A percentile compares a stretch with the other conserved stretches of the same genome.
Conservation (phyloP, 768 basidiomycete species). For the Lentinus tigrinus region DNA sequence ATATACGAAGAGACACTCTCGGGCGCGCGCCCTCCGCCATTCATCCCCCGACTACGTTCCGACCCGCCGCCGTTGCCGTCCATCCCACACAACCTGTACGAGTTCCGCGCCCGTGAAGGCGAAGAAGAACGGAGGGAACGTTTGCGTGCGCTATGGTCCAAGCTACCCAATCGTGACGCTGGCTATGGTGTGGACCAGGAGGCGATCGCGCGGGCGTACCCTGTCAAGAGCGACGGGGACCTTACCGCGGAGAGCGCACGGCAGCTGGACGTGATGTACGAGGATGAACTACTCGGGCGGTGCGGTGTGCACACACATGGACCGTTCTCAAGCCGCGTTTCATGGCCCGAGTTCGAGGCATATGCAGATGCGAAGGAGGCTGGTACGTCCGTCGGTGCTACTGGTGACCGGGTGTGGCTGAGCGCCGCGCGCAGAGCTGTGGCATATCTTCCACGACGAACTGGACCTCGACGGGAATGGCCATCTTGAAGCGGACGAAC, state of each 20-base stretch:
- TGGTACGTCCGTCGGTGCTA: conserved; percentile 45
- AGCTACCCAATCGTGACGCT: conserved; percentile 40
- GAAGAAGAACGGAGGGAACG: conserved; percentile 57
- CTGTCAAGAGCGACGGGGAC: conserved; percentile 21
- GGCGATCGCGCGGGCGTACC: conserved; percentile 27
- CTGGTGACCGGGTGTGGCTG: background rate
- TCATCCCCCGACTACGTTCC: conserved; percentile 58
- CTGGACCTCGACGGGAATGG: conserved; percentile 90
- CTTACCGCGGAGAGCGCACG: conserved; percentile 50
- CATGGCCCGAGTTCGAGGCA: conserved; percentile 70
- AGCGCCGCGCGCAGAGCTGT: conserved; percentile 58
- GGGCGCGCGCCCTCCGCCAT: conserved; percentile 53
- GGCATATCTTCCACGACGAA: conserved; percentile 89
- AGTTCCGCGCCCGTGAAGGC: conserved; percentile 67
- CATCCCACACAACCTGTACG: conserved; percentile 51
- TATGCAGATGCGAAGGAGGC: conserved; percentile 82
- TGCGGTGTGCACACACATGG: conserved; percentile 44
- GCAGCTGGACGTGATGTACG: conserved; percentile 67
- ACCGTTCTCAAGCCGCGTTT: conserved; percentile 43
- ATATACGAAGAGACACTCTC: conserved; percentile 51
- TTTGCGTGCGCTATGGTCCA: conserved; percentile 62
- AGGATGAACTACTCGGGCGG: conserved; percentile 66
- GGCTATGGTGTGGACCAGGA: conserved; percentile 23
- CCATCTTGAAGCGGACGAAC: conserved; percentile 65
- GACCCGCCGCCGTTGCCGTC: conserved; percentile 44